Evolutionary conservation across 148 eudicot species (phyloP).

Genomic region (Persicaria maculosa): DNA sequence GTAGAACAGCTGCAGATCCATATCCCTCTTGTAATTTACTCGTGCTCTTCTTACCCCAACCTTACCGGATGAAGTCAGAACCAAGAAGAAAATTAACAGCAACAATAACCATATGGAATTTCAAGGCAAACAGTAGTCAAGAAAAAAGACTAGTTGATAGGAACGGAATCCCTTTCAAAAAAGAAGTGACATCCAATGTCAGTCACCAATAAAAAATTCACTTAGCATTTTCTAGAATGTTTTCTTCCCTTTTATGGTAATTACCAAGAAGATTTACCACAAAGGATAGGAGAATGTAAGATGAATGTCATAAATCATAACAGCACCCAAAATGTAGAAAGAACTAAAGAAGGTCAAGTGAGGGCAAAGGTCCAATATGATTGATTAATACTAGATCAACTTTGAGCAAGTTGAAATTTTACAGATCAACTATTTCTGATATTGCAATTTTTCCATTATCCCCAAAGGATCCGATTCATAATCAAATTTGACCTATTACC

Average conservation of each 20-base stretch:
- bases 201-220: not conserved
- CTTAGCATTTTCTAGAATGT: not conserved
- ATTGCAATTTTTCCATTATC: not conserved
- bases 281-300: not conserved
- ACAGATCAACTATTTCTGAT: not conserved
- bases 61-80: conserved; percentile 26
- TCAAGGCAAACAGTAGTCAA: not conserved
- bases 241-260: not conserved
- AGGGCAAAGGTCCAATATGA: not conserved
- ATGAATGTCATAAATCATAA: not conserved
- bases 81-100: conserved; percentile 33
- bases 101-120: conserved; percentile 19
- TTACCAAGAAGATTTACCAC: not conserved
- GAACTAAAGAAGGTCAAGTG: not conserved
- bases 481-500: not conserved
- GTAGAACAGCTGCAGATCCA: conserved; percentile 86
- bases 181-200: not conserved
- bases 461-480: not conserved
- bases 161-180: not conserved
- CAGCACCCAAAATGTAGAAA: not conserved
- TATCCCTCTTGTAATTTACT: conserved; percentile 84
- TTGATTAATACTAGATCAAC: not conserved
- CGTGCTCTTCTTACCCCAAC: conserved; percentile 73
- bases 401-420: not conserved
- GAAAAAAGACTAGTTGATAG: not conserved